These are phyloP conservation scores for Saccharomycopsis guyanensis DNA, from an alignment of 805 yeast species.

Conservation along the genomic window DNA sequence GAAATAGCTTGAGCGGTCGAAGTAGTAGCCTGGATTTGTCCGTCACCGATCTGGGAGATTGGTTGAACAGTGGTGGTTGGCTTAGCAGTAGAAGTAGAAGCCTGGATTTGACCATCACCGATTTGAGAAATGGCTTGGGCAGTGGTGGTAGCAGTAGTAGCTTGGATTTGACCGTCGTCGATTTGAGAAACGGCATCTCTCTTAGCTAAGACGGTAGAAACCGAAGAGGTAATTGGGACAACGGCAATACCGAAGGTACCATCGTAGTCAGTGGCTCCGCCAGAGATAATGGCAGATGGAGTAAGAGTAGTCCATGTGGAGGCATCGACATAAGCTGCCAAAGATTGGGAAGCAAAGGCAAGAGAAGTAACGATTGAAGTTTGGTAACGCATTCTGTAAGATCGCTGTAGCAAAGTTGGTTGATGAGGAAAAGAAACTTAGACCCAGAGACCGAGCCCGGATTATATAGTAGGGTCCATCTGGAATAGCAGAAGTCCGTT, in stretches of 20 bases:
- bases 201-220: slow-evolving; percentile 24
- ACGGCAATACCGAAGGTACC: slow-evolving; percentile 64
- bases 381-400: slow-evolving; percentile 3
- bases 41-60: slow-evolving; percentile 24
- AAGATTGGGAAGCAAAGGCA: slow-evolving; percentile 39
- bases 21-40: slow-evolving; percentile 32
- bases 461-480: background rate
- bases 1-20: slow-evolving; percentile 32
- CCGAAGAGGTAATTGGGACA: slow-evolving; percentile 36
- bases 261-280: slow-evolving; percentile 50
- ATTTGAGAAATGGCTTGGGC: slow-evolving; percentile 25
- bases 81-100: slow-evolving; percentile 30
- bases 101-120: slow-evolving; percentile 29
- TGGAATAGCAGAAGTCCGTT: no score
- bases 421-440: background rate
- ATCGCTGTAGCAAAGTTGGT: background rate
- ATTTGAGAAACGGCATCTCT: slow-evolving; percentile 25
- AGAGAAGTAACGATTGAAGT: slow-evolving; percentile 23
- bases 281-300: slow-evolving; percentile 45
- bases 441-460: background rate
- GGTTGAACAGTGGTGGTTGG: slow-evolving; percentile 24
- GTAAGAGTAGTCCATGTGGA: slow-evolving; percentile 70
- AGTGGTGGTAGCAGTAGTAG: slow-evolving; percentile 24
- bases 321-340: slow-evolving; percentile 58
- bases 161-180: slow-evolving; percentile 27